These are phyloP conservation scores for Nepenthes gracilis DNA, from an alignment of 148 eudicot species.

Conservation along the genomic window DNA sequence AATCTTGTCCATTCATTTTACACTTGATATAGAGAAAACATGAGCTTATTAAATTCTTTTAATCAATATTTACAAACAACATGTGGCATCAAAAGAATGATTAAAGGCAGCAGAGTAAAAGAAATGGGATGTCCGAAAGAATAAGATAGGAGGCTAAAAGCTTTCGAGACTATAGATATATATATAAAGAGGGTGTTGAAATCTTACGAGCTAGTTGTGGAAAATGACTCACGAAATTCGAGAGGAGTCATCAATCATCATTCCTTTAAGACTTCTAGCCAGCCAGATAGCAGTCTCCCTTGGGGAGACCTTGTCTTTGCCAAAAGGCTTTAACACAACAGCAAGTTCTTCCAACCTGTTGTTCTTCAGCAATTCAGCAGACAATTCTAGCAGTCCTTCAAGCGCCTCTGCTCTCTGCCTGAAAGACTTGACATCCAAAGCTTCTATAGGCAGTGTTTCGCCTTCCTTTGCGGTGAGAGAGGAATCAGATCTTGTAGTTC, in stretches of 20 bases:
- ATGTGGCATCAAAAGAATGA: neutral
- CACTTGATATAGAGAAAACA: neutral
- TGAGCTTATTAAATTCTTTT: neutral
- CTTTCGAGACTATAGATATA: too few relatives aligned
- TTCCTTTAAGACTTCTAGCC: slow-evolving; percentile 78
- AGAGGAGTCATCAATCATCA: slow-evolving; percentile 63
- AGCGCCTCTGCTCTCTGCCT: slow-evolving; percentile 96
- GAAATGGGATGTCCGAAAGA: neutral
- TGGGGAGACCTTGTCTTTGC: slow-evolving; percentile 92
- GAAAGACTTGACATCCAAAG: slow-evolving; percentile 78
- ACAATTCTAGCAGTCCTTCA: slow-evolving; percentile 85
- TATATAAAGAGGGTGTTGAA: neutral
- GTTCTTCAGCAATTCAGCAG: slow-evolving; percentile 88
- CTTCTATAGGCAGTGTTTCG: slow-evolving; percentile 49
- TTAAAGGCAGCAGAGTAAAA: neutral
- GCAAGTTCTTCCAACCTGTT: slow-evolving; percentile 79
- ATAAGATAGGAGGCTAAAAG: too few relatives aligned
- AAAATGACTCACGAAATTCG: slow-evolving; percentile 27
- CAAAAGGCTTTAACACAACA: slow-evolving; percentile 86
- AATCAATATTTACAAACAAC: neutral
- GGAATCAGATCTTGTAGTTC: slow-evolving; percentile 26
- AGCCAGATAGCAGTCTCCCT: slow-evolving; percentile 97
- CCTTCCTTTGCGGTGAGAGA: slow-evolving; percentile 32
- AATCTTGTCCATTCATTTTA: too few relatives aligned
- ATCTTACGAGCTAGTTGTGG: slow-evolving; percentile 12